phyloP scores from a whole-genome alignment of 441 rosid species.

The Aquilaria agallochum region DNA sequence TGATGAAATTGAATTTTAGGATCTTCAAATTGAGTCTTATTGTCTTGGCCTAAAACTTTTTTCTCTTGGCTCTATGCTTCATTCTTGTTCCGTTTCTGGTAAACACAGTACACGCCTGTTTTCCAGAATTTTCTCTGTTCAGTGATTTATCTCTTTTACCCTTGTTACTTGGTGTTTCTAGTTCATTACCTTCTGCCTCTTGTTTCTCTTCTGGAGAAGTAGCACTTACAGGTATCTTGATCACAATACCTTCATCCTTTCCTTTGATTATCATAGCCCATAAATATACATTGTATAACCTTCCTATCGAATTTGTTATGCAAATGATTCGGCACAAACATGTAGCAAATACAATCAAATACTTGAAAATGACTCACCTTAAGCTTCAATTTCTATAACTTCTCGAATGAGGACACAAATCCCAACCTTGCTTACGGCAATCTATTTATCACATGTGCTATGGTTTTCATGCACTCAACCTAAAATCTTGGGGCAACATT shows the following conservation, averaged over 20 bases:
- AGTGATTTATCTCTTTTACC: no score
- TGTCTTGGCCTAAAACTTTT: no score
- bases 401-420: conserved; percentile 2
- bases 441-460: not conserved
- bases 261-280: conserved; percentile 2
- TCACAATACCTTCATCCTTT: conserved; percentile 15
- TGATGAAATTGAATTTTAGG: no score
- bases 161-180: no score
- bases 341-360: conserved; percentile 10
- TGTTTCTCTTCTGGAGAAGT: not conserved
- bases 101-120: no score
- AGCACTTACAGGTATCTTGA: not conserved
- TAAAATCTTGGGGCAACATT: not conserved
- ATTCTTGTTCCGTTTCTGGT: no score
- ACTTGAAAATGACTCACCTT: conserved; percentile 4
- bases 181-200: no score
- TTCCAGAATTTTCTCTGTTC: no score
- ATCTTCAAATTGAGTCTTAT: no score
- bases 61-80: no score
- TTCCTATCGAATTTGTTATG: conserved; percentile 10
- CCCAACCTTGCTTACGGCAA: conserved; percentile 1
- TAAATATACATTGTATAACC: conserved; percentile 3
- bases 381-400: conserved; percentile 4
- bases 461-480: conserved; percentile 3
- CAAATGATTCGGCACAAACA: not conserved